These are phyloP conservation scores for Gnomoniopsis sp. DNA, from an alignment of 2,329 filamentous ascomycete genomes.

Conservation along the genomic window DNA sequence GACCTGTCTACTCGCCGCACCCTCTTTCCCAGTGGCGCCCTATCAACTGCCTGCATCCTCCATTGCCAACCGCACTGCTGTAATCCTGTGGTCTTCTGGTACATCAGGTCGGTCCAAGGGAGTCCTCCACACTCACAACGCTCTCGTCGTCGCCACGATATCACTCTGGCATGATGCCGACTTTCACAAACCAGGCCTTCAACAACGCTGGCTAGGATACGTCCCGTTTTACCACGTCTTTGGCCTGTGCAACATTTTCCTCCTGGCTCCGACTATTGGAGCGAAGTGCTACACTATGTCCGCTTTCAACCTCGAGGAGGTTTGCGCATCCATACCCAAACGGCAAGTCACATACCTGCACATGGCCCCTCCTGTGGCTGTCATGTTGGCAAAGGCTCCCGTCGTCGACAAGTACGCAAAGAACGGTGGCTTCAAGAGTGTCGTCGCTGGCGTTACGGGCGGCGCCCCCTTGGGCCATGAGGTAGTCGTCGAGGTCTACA, in stretches of 20 bases:
- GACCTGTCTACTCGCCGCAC: conserved; percentile 50
- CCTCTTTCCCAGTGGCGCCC: conserved; percentile 45
- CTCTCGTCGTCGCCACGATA: conserved; percentile 56
- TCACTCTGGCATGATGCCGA: conserved; percentile 49
- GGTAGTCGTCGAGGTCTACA: conserved; percentile 56
- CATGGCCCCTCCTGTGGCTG: conserved; percentile 68
- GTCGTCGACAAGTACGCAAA: conserved; percentile 58
- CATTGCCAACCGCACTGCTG: conserved; percentile 54
- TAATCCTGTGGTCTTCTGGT: conserved; percentile 50
- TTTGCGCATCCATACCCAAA: conserved; percentile 59
- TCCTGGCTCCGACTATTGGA: conserved; percentile 49
- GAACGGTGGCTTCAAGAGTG: conserved; percentile 43
- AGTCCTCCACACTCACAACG: conserved; percentile 67
- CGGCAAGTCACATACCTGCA: conserved; percentile 62
- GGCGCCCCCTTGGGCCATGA: conserved; percentile 61
- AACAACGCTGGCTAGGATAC: conserved; percentile 54
- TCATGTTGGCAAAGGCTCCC: conserved; percentile 68
- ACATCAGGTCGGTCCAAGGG: conserved; percentile 75
- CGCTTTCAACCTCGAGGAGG: conserved; percentile 63
- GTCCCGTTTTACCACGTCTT: conserved; percentile 69
- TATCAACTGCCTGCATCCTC: conserved; percentile 32
- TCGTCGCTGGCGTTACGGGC: conserved; percentile 53
- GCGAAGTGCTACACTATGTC: conserved; percentile 67
- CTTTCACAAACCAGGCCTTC: conserved; percentile 30
- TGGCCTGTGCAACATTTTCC: conserved; percentile 54